phyloP scores from a whole-genome alignment of 306 rosid species.

The Vicia villosa region DNA sequence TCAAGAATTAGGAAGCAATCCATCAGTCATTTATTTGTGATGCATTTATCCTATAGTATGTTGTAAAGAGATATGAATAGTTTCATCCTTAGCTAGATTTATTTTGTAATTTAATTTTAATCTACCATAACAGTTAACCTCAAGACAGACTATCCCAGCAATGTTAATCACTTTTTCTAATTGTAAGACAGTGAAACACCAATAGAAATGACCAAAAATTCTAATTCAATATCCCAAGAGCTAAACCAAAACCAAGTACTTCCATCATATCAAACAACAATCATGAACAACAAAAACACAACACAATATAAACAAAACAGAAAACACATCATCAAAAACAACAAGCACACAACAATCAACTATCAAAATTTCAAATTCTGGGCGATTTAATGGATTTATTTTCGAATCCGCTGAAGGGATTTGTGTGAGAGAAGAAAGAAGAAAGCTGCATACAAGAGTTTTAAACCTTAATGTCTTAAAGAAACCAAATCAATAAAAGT shows the following conservation, averaged over 20 bases:
- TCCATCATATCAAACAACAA: not conserved
- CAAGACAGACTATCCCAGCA: not conserved
- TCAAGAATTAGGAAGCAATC: too few species aligned
- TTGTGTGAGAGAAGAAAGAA: too few species aligned
- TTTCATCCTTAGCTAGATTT: too few species aligned
- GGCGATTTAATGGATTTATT: too few species aligned
- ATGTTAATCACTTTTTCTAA: not conserved
- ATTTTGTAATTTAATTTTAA: too few species aligned
- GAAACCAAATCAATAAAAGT: not conserved
- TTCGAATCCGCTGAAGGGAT: too few species aligned
- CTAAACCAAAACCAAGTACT: not conserved
- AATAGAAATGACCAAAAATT: not conserved
- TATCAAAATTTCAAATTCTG: not conserved
- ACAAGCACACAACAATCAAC: not conserved
- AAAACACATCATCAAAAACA: not conserved
- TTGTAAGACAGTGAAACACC: not conserved
- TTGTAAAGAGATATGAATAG: too few species aligned
- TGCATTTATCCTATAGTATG: too few species aligned
- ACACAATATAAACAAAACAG: not conserved
- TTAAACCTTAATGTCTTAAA: slow-evolving; percentile 25
- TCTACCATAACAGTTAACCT: too few species aligned
- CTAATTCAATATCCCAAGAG: not conserved
- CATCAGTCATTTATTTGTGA: too few species aligned
- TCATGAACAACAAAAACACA: not conserved
- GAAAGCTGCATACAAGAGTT: too few species aligned